phyloP scores from a whole-genome alignment of 2,329 filamentous ascomycete species.

The Colletotrichum sojae region DNA sequence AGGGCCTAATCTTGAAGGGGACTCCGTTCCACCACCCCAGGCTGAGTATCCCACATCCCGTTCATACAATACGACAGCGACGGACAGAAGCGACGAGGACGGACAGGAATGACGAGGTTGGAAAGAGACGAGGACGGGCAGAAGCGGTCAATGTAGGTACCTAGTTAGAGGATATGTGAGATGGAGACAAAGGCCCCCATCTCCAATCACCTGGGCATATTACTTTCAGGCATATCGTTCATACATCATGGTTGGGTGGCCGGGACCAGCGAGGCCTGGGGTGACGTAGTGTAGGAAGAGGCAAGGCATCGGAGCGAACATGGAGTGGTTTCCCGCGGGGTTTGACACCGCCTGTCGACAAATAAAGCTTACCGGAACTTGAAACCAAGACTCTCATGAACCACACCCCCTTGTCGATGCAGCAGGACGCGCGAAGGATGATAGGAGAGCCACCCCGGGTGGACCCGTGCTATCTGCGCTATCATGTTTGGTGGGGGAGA shows the following conservation, averaged over 20 bases:
- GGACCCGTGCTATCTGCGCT: conserved; percentile 32
- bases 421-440: conserved; percentile 5
- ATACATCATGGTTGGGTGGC: conserved; percentile 12
- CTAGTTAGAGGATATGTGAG: too few species aligned
- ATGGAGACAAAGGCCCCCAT: not conserved
- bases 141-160: too few species aligned
- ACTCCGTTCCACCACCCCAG: too few species aligned
- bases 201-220: not conserved
- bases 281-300: not conserved
- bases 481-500: conserved; percentile 13
- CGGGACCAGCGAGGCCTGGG: not conserved
- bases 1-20: not conserved
- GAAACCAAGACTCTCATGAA: not conserved
- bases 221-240: not conserved
- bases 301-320: not conserved
- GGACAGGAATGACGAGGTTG: too few species aligned
- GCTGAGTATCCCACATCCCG: too few species aligned
- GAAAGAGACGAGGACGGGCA: too few species aligned
- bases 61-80: too few species aligned
- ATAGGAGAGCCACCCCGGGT: conserved; percentile 36
- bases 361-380: not conserved
- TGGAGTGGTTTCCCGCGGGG: not conserved
- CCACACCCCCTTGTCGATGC: conserved; percentile 6
- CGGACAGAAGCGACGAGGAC: too few species aligned
- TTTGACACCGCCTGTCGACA: not conserved